Evolutionary conservation across 306 rosid genomes (phyloP), one percentile per base, ranked within the genome.

Genomic region (Prunus mume): DNA sequence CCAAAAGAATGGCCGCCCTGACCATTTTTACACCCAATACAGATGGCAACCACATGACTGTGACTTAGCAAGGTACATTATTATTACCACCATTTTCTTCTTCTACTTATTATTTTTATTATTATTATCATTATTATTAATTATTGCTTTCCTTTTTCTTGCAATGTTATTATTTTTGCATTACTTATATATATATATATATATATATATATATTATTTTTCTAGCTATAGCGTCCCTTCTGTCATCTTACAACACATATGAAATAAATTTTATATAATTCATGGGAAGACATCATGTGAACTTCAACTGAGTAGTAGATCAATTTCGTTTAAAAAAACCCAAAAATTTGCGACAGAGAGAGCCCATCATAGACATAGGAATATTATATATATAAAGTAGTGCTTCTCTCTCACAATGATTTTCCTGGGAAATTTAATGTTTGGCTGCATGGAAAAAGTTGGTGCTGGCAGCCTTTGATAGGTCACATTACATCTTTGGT

Each of bases 41-140:
- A 80, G 91, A 74, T 95, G 98, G 98, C 91, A 89, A 46, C 98
- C 98, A 57, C 90, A 76, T 10, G 60, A 79, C 72, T 90, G 95
- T 82, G 38, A 87, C 12, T 78, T 92, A 15, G 65, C 60, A 77
- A 92, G 97, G 98, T 89, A 80, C 64, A 20, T 4, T 11, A 13
- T 20, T 12, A 38, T 17, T 38, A 32, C 25, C n/a, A 7, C 43
- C 43, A 38, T 38, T 38, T 45, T 15, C 30, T 45, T 63, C 20
- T 10, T 20, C 5, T 17, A 5, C 19, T 5, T 60, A 13, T 30
- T 25, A 15, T 13, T 25, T 5, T 56, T 56, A 24, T 56, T n/a
- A 2, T 56, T 55, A 56, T 56, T 56, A 56, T 20, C 62, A 56
- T 8, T 56, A 56, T 56, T 56, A 20, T 57, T 57, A 27, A 13